Conservation (phyloP, 495 filamentous ascomycete species). For the Penicillium bovifimosum region DNA sequence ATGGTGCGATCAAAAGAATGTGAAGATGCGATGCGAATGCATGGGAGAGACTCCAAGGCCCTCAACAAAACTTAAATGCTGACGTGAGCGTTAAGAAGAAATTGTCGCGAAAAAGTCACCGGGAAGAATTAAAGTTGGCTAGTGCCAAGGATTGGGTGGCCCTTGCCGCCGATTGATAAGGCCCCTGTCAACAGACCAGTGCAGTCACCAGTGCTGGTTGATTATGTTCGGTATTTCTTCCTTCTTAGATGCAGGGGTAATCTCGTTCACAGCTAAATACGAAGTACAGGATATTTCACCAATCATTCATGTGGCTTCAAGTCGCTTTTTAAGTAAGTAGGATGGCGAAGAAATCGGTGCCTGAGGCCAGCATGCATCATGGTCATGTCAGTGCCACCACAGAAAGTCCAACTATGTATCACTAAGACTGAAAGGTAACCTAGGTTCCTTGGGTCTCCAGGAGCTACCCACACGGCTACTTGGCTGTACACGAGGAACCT, state of each 20-base stretch:
- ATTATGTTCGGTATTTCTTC: background rate
- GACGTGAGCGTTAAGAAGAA: background rate
- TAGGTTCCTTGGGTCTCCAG: no score
- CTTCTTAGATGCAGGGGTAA: background rate
- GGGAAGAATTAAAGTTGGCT: slow-evolving; percentile 5
- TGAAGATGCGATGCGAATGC: background rate
- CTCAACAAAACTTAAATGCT: background rate
- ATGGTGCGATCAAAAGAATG: background rate
- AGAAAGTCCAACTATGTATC: background rate
- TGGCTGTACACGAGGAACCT: no score
- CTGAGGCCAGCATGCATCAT: background rate
- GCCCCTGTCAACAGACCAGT: background rate
- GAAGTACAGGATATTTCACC: background rate
- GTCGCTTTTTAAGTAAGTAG: background rate
- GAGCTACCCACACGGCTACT: no score
- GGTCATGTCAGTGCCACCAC: background rate
- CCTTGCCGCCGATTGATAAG: slow-evolving; percentile 2
- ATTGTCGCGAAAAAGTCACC: background rate
- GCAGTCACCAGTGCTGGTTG: no score
- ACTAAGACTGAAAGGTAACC: no score
- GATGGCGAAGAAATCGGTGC: background rate
- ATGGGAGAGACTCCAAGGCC: background rate
- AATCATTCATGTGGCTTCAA: background rate
- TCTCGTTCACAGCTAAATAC: background rate
- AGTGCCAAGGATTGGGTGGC: slow-evolving; percentile 1